Percentiles rank a stretch among this genome's conserved stretches.
Conservation (phyloP, 2,329 filamentous ascomycete species). For the Botrytis sinoallii region DNA sequence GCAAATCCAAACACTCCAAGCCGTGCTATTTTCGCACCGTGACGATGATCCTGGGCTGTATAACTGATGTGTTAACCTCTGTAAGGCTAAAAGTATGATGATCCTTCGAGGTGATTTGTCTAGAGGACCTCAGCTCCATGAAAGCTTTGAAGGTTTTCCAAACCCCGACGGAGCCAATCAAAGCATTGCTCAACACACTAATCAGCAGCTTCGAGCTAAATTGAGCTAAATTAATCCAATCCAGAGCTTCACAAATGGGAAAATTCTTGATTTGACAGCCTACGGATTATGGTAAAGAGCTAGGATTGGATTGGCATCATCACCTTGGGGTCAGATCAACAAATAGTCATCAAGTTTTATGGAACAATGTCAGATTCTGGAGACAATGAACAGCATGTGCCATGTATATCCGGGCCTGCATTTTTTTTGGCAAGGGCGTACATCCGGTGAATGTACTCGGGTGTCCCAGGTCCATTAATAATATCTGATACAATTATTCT, state of each 20-base stretch:
- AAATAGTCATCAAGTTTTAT: background rate
- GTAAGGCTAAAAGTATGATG: background rate
- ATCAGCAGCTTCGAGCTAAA: background rate
- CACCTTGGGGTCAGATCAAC: background rate
- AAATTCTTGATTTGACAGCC: background rate
- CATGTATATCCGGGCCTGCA: background rate
- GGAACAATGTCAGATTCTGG: background rate
- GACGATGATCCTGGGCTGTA: background rate
- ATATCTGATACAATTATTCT: too few species aligned
- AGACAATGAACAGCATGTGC: background rate
- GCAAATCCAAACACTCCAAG: background rate
- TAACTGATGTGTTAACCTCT: background rate
- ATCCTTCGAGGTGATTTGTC: slow-evolving; percentile 3
- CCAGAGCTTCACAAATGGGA: background rate
- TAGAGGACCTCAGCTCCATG: background rate
- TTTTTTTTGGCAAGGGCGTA: background rate
- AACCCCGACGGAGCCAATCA: slow-evolving; percentile 1
- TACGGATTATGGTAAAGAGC: background rate
- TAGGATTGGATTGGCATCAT: background rate
- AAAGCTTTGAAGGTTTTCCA: background rate
- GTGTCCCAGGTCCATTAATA: background rate
- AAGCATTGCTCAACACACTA: background rate
- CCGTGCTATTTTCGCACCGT: background rate
- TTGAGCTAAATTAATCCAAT: background rate
- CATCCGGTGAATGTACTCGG: background rate